These are phyloP conservation scores for Ciborinia camelliae DNA, from an alignment of 2,329 filamentous ascomycete genomes.

Conservation along the genomic window DNA sequence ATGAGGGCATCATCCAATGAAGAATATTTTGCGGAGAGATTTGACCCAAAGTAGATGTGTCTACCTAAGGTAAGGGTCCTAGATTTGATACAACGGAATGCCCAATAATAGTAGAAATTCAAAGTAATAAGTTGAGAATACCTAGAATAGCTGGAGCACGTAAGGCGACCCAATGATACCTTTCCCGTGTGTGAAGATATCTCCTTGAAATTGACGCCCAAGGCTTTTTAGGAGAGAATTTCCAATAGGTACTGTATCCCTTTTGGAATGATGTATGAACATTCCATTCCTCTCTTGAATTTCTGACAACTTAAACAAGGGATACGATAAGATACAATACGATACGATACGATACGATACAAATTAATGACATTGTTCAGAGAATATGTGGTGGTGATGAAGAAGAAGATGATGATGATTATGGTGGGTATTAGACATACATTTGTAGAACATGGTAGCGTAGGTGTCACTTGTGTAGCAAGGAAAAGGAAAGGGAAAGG, in stretches of 20 bases:
- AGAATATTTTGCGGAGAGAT: background rate
- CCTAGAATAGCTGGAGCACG: background rate
- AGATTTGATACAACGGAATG: background rate
- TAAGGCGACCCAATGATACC: constrained; percentile 4
- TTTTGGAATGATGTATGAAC: background rate
- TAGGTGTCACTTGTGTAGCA: no score
- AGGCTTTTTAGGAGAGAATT: constrained; percentile 6
- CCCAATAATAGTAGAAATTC: background rate
- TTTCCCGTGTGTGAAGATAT: background rate
- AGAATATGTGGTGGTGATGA: background rate
- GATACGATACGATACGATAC: no score
- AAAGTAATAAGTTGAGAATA: background rate
- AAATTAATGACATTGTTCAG: background rate
- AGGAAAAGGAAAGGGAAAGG: no score
- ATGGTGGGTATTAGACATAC: background rate
- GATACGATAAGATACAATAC: no score
- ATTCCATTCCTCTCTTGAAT: background rate
- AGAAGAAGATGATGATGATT: no score
- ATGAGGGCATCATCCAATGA: constrained; percentile 9
- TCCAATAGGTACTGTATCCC: background rate
- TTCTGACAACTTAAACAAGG: background rate
- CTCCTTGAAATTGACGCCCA: constrained; percentile 8
- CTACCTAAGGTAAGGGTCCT: background rate
- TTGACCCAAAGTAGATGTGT: background rate
- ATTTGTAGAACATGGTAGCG: background rate